These are phyloP conservation scores for Copromyces sp. DNA, from an alignment of 495 filamentous ascomycete species.

Conservation along the genomic window DNA sequence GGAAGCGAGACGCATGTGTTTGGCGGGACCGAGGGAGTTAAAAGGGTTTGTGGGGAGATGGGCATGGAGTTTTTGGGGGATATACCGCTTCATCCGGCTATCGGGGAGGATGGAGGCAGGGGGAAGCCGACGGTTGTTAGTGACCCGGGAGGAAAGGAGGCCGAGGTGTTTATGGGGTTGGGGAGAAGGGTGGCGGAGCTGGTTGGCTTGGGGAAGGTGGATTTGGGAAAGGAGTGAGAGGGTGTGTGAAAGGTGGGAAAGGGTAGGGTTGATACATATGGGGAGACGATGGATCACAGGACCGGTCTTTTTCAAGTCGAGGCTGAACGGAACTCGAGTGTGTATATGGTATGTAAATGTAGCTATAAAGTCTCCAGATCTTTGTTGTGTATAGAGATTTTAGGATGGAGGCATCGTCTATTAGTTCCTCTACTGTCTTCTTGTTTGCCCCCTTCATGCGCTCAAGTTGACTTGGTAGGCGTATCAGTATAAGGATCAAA, in stretches of 20 bases:
- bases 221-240: constrained; percentile 1
- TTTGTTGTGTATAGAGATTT: neutral
- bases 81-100: constrained; percentile 76
- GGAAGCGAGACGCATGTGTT: constrained; percentile 68
- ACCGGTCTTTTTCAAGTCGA: neutral
- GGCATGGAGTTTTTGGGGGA: constrained; percentile 71
- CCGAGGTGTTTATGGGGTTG: constrained; percentile 60
- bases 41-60: constrained; percentile 21
- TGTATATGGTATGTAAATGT: neutral
- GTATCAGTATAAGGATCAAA: constrained; percentile 49
- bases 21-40: constrained; percentile 42
- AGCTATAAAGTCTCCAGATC: neutral
- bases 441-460: neutral
- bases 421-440: neutral
- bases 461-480: constrained; percentile 3
- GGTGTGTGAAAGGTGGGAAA: neutral
- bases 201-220: constrained; percentile 22
- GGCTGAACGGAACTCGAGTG: neutral
- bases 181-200: constrained; percentile 51
- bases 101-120: constrained; percentile 81
- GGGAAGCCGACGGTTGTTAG: constrained; percentile 87
- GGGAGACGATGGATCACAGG: neutral
- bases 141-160: constrained; percentile 62
- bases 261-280: neutral
- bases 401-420: neutral